These are phyloP conservation scores for Xylariaceae sp. DNA, from an alignment of 2,329 filamentous ascomycete species.

Conservation along the genomic window DNA sequence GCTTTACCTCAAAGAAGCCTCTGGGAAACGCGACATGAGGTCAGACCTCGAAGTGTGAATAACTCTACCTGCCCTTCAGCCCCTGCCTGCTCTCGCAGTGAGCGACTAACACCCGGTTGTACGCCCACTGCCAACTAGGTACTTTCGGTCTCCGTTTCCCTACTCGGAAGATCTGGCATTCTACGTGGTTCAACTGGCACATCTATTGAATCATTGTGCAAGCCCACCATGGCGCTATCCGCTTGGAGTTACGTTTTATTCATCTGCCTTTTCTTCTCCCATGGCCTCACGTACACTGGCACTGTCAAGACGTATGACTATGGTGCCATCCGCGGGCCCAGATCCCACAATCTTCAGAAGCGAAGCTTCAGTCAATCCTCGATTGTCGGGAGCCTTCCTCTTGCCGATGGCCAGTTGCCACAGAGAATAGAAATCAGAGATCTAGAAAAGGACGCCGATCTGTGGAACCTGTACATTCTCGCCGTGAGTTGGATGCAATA, in stretches of 20 bases:
- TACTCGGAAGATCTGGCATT: background rate
- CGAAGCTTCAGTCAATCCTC: conserved; percentile 32
- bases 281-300: conserved; percentile 8
- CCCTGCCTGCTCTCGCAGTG: too few species aligned
- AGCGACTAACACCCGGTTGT: too few species aligned
- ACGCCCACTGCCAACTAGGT: conserved; percentile 2
- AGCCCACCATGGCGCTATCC: conserved; percentile 8
- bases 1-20: too few species aligned
- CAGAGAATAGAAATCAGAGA: conserved; percentile 62
- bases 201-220: background rate
- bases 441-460: conserved; percentile 56
- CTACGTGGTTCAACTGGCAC: conserved; percentile 1
- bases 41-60: too few species aligned
- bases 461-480: conserved; percentile 73
- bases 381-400: conserved; percentile 40
- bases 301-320: conserved; percentile 41
- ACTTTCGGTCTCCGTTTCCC: background rate
- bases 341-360: conserved; percentile 35
- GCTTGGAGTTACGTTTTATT: conserved; percentile 2
- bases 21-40: too few species aligned
- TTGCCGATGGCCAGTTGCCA: conserved; percentile 37
- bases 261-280: conserved; percentile 7
- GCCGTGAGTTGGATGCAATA: conserved; percentile 68
- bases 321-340: conserved; percentile 32
- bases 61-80: too few species aligned